Evolutionary conservation across 495 filamentous ascomycete genomes (phyloP).

Genomic region (Penicillium herquei): DNA sequence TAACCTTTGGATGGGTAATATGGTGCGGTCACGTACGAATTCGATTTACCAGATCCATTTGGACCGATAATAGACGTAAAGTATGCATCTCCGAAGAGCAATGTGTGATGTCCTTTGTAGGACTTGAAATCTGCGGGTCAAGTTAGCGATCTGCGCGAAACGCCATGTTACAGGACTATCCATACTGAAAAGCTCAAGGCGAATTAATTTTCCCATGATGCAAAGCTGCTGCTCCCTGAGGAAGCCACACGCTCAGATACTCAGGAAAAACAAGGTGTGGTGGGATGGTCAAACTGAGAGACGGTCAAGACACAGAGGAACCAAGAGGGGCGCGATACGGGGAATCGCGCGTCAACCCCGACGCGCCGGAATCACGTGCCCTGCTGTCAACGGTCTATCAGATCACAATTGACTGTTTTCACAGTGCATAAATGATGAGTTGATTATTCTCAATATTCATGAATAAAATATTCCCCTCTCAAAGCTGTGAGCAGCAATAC

Average conservation of each 20-base stretch:
- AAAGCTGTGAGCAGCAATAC: too few relatives aligned
- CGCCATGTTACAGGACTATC: neutral
- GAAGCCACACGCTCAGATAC: conserved; percentile 25
- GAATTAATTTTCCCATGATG: conserved; percentile 84
- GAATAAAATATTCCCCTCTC: too few relatives aligned
- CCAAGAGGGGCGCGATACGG: conserved; percentile 30
- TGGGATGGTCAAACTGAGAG: conserved; percentile 5
- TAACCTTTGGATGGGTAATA: neutral
- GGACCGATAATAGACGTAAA: conserved; percentile 99
- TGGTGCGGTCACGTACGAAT: conserved; percentile 68
- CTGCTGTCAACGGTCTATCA: neutral
- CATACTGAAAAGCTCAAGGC: conserved; percentile 92
- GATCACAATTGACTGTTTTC: neutral
- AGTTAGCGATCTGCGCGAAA: conserved; percentile 25
- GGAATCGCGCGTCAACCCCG: conserved; percentile 20
- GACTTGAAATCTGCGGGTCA: conserved; percentile 86
- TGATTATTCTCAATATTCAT: too few relatives aligned
- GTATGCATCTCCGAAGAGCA: conserved; percentile 96
- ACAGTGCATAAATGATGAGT: neutral
- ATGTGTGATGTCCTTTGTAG: conserved; percentile 91
- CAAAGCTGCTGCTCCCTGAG: conserved; percentile 31
- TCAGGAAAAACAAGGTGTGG: conserved; percentile 5
- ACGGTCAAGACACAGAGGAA: conserved; percentile 11
- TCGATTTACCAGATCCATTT: conserved; percentile 99
- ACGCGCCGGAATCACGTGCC: conserved; percentile 29